Conservation (phyloP, 257 asterid species). For the Solanum sitiens region DNA sequence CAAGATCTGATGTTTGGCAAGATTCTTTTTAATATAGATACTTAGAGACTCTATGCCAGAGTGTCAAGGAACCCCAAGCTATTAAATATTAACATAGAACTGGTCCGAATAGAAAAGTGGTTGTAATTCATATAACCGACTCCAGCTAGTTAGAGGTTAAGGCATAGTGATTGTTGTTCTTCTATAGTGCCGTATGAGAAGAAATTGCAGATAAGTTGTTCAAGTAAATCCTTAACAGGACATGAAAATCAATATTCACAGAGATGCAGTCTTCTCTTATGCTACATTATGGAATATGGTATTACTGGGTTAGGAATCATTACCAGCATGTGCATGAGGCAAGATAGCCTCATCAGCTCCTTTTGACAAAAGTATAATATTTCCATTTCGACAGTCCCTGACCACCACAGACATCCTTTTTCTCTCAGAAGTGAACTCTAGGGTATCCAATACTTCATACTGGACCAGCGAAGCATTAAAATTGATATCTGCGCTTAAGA, state of each 20-base stretch:
- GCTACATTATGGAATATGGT: not conserved
- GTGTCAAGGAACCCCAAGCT: not conserved
- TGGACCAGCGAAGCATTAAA: constrained; percentile 54
- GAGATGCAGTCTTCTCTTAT: not conserved
- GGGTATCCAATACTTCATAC: constrained; percentile 79
- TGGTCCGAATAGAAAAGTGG: not conserved
- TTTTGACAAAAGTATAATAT: constrained; percentile 64
- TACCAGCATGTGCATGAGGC: constrained; percentile 71
- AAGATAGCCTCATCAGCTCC: constrained; percentile 97
- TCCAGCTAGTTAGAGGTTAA: not conserved
- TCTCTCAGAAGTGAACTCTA: constrained; percentile 96
- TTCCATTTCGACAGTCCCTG: constrained; percentile 60
- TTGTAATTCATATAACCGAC: not conserved
- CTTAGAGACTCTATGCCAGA: not conserved
- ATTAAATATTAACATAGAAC: not conserved
- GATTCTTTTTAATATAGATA: not conserved
- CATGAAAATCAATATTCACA: not conserved
- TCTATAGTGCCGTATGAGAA: not conserved
- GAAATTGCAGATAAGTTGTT: not conserved
- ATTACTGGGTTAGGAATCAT: constrained; percentile 12
- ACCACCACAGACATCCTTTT: constrained; percentile 94
- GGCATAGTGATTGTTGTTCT: not conserved
- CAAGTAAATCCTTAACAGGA: not conserved
- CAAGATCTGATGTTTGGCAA: not conserved
- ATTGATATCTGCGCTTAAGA: constrained; percentile 56